Base-by-base conservation (phyloP, 768 basidiomycete genomes). In the Pulveroboletus ravenelii region DNA sequence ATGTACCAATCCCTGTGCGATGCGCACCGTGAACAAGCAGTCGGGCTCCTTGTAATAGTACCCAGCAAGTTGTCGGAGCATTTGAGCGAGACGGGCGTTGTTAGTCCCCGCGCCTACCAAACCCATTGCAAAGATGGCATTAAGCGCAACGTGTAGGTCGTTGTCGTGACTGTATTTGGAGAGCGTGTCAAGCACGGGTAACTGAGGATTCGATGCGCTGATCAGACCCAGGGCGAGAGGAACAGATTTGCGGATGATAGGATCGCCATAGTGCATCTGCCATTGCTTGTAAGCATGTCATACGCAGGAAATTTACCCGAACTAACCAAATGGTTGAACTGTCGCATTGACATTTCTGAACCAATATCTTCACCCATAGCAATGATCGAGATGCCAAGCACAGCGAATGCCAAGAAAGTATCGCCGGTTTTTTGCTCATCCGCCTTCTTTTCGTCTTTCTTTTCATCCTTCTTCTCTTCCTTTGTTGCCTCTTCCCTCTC, bases 131-230 rank as follows among this genome's bases (percentile, higher is more conserved):
- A 98, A 90, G 71, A 99, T 97, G 25, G 96, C 91, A 62, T 97
- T 98, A 45, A 92, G 80, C 0, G 95, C 96, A 10, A 99, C 96
- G 38, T 82, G 78, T n/a, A 98, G 83, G 70, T 99, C 96, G 62
- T 89, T 93, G 75, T 99, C 95, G 74, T 99, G 96, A 53, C 92
- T 95, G 73, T 99, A 99, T 69, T 95, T 95, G 6, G 95, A 98
- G 12, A 99, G 82, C 0, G 93, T 97, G 67, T 99, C 96, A 56
- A 99, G 84, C 55, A 99, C 87, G 35, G 87, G 79, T 5, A 98
- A 78, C 71, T 92, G 89, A 12, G 96, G 96, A 69, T 98, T 98
- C 34, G 96, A 99, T 31, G 93, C 83, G 68, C 87, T 93, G 68
- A 97, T 81, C 50, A 98, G 83, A 52, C 92, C 95, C 45, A 99